phyloP scores from a whole-genome alignment of 2,329 filamentous ascomycete species.

The Scytalidium lignicola region DNA sequence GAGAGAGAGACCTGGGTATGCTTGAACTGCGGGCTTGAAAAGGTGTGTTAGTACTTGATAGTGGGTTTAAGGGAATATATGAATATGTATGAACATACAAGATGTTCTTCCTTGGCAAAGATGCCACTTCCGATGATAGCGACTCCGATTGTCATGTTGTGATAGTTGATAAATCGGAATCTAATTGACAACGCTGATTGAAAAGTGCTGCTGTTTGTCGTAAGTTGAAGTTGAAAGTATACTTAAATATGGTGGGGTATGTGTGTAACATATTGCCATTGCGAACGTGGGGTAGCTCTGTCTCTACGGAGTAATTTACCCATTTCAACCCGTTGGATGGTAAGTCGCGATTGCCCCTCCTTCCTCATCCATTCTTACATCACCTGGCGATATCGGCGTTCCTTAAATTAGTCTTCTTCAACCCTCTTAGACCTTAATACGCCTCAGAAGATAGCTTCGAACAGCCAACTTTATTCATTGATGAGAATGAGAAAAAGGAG shows the following conservation, averaged over 20 bases:
- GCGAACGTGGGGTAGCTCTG: not conserved
- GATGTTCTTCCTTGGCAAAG: conserved; percentile 54
- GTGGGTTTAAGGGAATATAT: not conserved
- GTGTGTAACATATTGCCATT: not conserved
- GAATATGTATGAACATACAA: conserved; percentile 32
- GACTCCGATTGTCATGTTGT: conserved; percentile 40
- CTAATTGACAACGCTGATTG: not conserved
- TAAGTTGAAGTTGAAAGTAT: not conserved
- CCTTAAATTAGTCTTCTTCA: no score
- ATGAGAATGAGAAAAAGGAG: no score
- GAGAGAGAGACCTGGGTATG: conserved; percentile 44
- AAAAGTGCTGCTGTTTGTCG: not conserved
- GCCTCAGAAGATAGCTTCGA: no score
- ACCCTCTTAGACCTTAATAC: no score
- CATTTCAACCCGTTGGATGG: not conserved
- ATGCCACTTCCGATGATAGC: conserved; percentile 61
- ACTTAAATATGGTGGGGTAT: not conserved
- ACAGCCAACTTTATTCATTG: no score
- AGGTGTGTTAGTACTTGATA: conserved; percentile 2
- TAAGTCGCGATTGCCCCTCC: not conserved
- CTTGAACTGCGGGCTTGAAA: conserved; percentile 51
- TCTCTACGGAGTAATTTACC: not conserved
- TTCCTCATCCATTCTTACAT: no score
- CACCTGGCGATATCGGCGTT: no score
- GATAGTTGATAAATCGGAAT: not conserved